Percentiles rank a stretch among this genome's conserved stretches.
Evolutionary conservation across 441 rosid genomes (phyloP).

Genomic region (Brassica hybrid): DNA sequence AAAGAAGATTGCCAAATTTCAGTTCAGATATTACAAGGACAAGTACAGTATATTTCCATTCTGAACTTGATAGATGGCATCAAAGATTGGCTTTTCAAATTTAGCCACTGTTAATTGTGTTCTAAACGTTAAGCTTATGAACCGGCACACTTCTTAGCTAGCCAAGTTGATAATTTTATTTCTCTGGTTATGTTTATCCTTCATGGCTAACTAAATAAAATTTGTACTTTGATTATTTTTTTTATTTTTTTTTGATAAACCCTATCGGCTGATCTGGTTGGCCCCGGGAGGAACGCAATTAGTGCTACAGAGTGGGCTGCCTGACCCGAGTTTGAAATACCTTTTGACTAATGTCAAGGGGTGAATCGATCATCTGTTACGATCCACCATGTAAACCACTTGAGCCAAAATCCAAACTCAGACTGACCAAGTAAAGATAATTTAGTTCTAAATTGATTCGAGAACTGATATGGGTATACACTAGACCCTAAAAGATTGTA

Average conservation of each 20-base stretch:
- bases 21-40: not conserved
- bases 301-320: not conserved
- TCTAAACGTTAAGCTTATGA: not conserved
- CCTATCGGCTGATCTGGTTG: not conserved
- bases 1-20: not conserved
- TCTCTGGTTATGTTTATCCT: not conserved
- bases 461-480: no score
- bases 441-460: no score
- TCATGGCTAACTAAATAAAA: not conserved
- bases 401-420: not conserved
- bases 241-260: no score
- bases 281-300: not conserved
- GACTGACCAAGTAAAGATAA: not conserved
- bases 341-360: not conserved
- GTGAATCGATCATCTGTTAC: not conserved
- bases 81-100: not conserved
- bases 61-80: conserved; percentile 2
- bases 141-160: not conserved
- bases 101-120: not conserved
- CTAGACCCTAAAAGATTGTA: no score
- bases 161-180: not conserved
- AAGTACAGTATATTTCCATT: not conserved
- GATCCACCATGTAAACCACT: not conserved
- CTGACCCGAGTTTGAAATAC: not conserved
- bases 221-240: not conserved